Evolutionary conservation across 1,284 basidiomycete genomes (phyloP), one percentile per base, ranked within the genome.

Genomic region (Cystobasidium sp.): DNA sequence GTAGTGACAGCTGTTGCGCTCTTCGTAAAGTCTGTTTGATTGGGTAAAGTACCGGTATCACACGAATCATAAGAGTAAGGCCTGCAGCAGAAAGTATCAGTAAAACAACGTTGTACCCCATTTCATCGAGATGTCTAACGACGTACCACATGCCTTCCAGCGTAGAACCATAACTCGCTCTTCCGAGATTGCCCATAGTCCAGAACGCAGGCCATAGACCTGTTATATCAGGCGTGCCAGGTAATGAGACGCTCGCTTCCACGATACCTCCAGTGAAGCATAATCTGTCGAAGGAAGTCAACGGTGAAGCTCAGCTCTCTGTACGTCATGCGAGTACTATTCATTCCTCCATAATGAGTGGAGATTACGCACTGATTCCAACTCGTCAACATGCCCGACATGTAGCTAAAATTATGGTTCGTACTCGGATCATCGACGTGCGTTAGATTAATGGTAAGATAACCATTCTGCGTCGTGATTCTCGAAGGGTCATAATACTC

Each of bases 101-200:
- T n/a, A n/a, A n/a, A n/a, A n/a, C n/a, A n/a, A n/a, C n/a, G n/a
- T n/a, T n/a, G n/a, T n/a, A n/a, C n/a, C n/a, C n/a, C n/a, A n/a
- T n/a, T n/a, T n/a, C n/a, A n/a, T n/a, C n/a, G n/a, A n/a, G n/a
- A n/a, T n/a, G n/a, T n/a, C n/a, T n/a, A n/a, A n/a, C n/a, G n/a
- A n/a, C 61, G 22, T 37, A 63, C 89, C 89, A 91, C 78, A 87
- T 85, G 7, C 92, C 93, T 69, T 94, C 91, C 1, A 90, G 89
- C 0, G 91, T 89, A 0, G 90, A 91, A 20, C 88, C 86, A 81
- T 93, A 90, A 3, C 93, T 93, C 0, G 93, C 88, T 66, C 93
- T 84, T 0, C 89, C 93, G 2, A 97, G 86, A 80, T 96, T 96
- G 3, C 93, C 93, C 90, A 97, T 92, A 7, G 90, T 92, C 93